These are phyloP conservation scores for Pseudozyma flocculosa DNA, from an alignment of 1,284 basidiomycete species.

Conservation along the genomic window DNA sequence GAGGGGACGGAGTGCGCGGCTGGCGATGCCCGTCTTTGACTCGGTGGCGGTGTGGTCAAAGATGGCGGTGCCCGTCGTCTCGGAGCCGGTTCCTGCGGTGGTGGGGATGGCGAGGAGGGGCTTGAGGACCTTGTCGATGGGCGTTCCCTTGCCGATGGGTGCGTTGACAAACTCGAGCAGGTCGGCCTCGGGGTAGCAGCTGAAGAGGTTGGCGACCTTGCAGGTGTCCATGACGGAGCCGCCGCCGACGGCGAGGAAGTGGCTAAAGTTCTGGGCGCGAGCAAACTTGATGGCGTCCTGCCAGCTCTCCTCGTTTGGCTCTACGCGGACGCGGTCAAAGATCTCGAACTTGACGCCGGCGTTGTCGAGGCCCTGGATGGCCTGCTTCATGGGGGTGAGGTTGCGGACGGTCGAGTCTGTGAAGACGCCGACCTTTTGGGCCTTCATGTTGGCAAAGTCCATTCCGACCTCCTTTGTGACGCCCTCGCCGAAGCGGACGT, in stretches of 20 bases:
- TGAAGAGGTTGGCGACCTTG: constrained; percentile 82
- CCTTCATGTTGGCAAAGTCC: constrained; percentile 69
- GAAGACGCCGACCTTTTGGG: constrained; percentile 79
- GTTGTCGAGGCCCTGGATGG: constrained; percentile 75
- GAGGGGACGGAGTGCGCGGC: constrained; percentile 82
- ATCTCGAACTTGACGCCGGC: constrained; percentile 76
- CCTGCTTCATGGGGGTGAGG: constrained; percentile 78
- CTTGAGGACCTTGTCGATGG: constrained; percentile 72
- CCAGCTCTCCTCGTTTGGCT: constrained; percentile 79
- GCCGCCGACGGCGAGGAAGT: constrained; percentile 76
- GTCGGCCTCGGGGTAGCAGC: constrained; percentile 78
- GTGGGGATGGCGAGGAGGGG: constrained; percentile 93
- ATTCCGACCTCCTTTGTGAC: constrained; percentile 75
- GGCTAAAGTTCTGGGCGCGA: constrained; percentile 79
- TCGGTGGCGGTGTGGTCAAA: constrained; percentile 71
- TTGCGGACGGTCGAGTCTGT: constrained; percentile 84
- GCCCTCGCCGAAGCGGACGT: constrained; percentile 63
- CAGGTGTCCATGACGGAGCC: constrained; percentile 95
- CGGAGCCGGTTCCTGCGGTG: constrained; percentile 81
- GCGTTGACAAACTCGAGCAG: constrained; percentile 92
- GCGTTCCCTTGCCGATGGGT: constrained; percentile 86
- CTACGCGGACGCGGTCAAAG: constrained; percentile 79
- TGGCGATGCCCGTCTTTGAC: constrained; percentile 96
- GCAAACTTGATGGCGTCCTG: constrained; percentile 82
- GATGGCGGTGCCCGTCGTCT: constrained; percentile 97